A percentile compares a stretch with the other conserved stretches of the same genome.
These are phyloP conservation scores for Hypoxylon perforatum DNA, from an alignment of 495 filamentous ascomycete genomes.

Conservation along the genomic window DNA sequence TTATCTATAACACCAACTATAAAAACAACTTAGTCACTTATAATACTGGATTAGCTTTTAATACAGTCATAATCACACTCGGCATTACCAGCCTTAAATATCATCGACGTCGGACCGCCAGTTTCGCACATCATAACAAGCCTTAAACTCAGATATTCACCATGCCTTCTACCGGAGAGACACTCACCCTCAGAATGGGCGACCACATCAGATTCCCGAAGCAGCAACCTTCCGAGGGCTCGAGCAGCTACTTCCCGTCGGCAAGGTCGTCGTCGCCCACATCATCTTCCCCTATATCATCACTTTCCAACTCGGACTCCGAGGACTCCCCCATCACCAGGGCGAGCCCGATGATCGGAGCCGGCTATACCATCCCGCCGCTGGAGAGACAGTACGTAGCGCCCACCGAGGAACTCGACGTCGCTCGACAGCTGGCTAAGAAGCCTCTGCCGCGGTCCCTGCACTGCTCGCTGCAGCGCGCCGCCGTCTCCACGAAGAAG, in stretches of 20 bases:
- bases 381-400: constrained; percentile 47
- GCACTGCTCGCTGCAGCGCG: constrained; percentile 53
- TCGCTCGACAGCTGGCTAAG: constrained; percentile 55
- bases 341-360: constrained; percentile 18
- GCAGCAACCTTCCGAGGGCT: constrained; percentile 28
- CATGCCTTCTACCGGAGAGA: constrained; percentile 17
- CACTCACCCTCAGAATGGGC: constrained; percentile 16
- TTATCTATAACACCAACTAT: background rate
- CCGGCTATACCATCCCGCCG: constrained; percentile 40
- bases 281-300: constrained; percentile 11
- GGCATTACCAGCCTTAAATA: background rate
- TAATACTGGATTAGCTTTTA: background rate
- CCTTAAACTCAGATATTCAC: background rate
- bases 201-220: constrained; percentile 15
- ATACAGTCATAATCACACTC: background rate
- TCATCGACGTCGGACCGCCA: constrained; percentile 18
- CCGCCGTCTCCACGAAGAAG: constrained; percentile 19
- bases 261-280: constrained; percentile 5
- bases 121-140: background rate
- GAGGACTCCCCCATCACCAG: constrained; percentile 16
- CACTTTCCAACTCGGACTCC: constrained; percentile 29
- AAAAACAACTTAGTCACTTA: background rate
- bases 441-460: constrained; percentile 50
- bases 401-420: constrained; percentile 47
- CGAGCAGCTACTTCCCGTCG: constrained; percentile 37